Base-by-base conservation (phyloP, 164 flowering plant species). In the Chimonanthus praecox region DNA sequence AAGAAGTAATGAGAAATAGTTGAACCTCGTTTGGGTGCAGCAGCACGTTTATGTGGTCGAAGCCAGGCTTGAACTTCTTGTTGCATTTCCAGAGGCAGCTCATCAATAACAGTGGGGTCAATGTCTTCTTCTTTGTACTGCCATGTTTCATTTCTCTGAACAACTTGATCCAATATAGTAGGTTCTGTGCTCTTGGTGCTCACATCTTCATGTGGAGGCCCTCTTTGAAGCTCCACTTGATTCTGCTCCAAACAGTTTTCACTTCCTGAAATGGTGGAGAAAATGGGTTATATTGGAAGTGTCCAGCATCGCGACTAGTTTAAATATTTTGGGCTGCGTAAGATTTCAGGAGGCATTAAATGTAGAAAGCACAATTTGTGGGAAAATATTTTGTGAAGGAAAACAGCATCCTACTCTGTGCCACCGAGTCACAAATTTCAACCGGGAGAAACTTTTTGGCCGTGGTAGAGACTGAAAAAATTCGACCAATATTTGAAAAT, bases 1-100 rank as follows among this genome's bases (percentile, higher is more conserved):
- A 66, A 79, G 73, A 92, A 95, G 84, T 92, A 95, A 54, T 83
- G 77, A 85, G 88, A 75, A 69, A 90, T 91, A 69, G 79, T 81
- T 10, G 87, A 85, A 72, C 90, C 86, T 81, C 76, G 81, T 67
- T 79, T 90, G 10, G 75, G 77, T 13, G 68, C 72, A 50, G 81
- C 85, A 43, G 84, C 78, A 47, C 82, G 91, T 85, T 91, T 89
- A 44, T 70, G 85, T 65, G 97, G 91, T 45, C 81, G 87, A 49
- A 95, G 76, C 88, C 86, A 87, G 21, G 84, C 82, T 4, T 82
- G 82, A 7, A 92, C 71, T 80, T 95, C 97, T 69, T 79, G 79
- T 76, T 89, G 98, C 68, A 95, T 87, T 80, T 92, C 93, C 2
- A 72, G 78, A 2, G 99, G 98, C 44, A 95, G 83, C 77, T 95